phyloP scores from a whole-genome alignment of 2,329 filamentous ascomycete species.

The Aureobasidium zeae region DNA sequence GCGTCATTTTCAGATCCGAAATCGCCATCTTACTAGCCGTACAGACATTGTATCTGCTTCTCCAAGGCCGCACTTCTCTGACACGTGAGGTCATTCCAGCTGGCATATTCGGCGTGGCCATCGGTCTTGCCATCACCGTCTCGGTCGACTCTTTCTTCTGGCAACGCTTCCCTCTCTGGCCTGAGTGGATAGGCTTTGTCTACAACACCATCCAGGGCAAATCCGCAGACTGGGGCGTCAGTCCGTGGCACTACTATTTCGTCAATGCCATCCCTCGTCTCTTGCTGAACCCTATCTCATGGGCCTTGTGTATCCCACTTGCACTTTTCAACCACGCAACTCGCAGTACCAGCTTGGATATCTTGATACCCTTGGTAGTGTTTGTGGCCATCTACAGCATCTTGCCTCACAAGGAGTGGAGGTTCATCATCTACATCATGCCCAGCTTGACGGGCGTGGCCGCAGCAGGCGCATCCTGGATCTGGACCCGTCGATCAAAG shows the following conservation, averaged over 20 bases:
- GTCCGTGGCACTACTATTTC: slow-evolving; percentile 82
- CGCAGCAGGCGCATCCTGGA: slow-evolving; percentile 60
- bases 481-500: slow-evolving; percentile 54
- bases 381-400: slow-evolving; percentile 77
- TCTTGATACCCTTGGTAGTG: slow-evolving; percentile 55
- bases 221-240: slow-evolving; percentile 78
- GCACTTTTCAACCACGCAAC: slow-evolving; percentile 42
- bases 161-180: slow-evolving; percentile 71
- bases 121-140: slow-evolving; percentile 61
- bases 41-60: slow-evolving; percentile 56
- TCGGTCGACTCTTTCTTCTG: slow-evolving; percentile 88
- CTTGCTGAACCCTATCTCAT: slow-evolving; percentile 66
- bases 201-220: slow-evolving; percentile 83
- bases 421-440: slow-evolving; percentile 84
- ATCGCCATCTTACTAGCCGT: slow-evolving; percentile 69
- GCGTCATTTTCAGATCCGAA: slow-evolving; percentile 82
- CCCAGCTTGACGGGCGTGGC: slow-evolving; percentile 72
- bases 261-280: slow-evolving; percentile 70
- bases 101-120: slow-evolving; percentile 54
- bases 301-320: slow-evolving; percentile 42
- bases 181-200: slow-evolving; percentile 78
- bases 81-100: slow-evolving; percentile 53
- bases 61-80: slow-evolving; percentile 45
- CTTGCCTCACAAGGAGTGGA: slow-evolving; percentile 91
- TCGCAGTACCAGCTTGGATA: slow-evolving; percentile 37